Percentiles rank a stretch among this genome's conserved stretches.
These are phyloP conservation scores for Tolypocladium sp. DNA, from an alignment of 2,329 filamentous ascomycete species.

Conservation along the genomic window DNA sequence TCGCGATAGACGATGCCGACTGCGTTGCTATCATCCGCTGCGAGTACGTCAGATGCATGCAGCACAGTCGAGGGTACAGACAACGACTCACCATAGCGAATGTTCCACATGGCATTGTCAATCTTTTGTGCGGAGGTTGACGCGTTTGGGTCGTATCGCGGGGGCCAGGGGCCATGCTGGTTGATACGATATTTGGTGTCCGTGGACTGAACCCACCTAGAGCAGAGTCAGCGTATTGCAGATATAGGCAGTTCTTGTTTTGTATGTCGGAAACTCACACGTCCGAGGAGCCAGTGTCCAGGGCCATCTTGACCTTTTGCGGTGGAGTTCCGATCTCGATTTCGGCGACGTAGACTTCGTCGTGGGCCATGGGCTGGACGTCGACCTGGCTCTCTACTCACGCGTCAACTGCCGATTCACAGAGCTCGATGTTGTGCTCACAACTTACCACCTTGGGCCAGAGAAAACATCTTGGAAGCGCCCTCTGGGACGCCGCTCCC, in stretches of 20 bases:
- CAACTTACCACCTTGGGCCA: constrained; percentile 18
- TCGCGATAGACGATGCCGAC: constrained; percentile 42
- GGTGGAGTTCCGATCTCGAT: constrained; percentile 37
- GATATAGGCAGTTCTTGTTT: too few relatives aligned
- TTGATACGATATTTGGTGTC: constrained; percentile 31
- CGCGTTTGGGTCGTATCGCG: constrained; percentile 32
- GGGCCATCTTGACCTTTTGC: constrained; percentile 36
- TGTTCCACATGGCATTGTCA: constrained; percentile 35
- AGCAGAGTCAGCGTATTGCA: background rate
- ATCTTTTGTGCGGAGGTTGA: constrained; percentile 34
- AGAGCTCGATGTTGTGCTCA: background rate
- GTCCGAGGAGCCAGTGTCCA: constrained; percentile 47
- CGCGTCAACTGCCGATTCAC: background rate
- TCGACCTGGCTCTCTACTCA: constrained; percentile 20
- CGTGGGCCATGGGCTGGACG: constrained; percentile 27
- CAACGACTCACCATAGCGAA: constrained; percentile 35
- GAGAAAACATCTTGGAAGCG: constrained; percentile 13
- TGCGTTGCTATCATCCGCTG: constrained; percentile 35
- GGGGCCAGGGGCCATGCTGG: constrained; percentile 23
- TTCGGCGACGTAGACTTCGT: constrained; percentile 34
- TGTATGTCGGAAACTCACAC: constrained; percentile 43
- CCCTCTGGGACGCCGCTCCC: constrained; percentile 14
- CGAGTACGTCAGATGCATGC: background rate
- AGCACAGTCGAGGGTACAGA: background rate
- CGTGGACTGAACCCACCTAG: constrained; percentile 45